A percentile compares a stretch with the other conserved stretches of the same genome.
Conservation (phyloP, 257 asterid species). For the Penstemon davidsonii region DNA sequence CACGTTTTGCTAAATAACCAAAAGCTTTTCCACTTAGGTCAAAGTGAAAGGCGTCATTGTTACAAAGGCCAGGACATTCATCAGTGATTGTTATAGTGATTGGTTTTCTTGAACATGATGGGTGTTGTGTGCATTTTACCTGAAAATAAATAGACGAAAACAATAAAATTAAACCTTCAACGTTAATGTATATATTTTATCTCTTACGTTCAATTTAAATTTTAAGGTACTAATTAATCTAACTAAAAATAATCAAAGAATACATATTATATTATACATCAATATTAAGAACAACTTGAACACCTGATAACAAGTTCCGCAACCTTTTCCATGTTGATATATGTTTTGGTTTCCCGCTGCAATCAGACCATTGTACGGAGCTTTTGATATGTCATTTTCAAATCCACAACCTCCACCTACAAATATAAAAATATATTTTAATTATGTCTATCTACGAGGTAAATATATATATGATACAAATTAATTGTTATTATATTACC, state of each 20-base stretch:
- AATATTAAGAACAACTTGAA: background rate
- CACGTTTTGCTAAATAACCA: conserved; percentile 26
- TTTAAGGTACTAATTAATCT: background rate
- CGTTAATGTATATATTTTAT: too few species aligned
- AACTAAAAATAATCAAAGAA: background rate
- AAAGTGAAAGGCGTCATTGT: conserved; percentile 27
- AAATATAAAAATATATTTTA: background rate
- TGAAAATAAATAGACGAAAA: background rate
- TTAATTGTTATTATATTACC: background rate
- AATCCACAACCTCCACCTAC: conserved; percentile 16
- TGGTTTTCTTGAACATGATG: conserved; percentile 21
- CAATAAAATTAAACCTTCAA: background rate
- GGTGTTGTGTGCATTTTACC: conserved; percentile 28
- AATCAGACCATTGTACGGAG: background rate
- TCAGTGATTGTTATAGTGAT: conserved; percentile 28
- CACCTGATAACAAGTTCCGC: conserved; percentile 11
- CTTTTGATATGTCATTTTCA: background rate
- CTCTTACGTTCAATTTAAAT: background rate
- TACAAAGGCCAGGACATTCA: conserved; percentile 33
- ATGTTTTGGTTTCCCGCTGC: conserved; percentile 1
- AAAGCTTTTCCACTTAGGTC: conserved; percentile 35
- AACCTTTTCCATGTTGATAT: background rate
- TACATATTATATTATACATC: too few species aligned
- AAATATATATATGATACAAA: too few species aligned
- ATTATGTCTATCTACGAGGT: too few species aligned